A percentile compares a stretch with the other conserved stretches of the same genome.
phyloP scores from a whole-genome alignment of 2,329 filamentous ascomycete species.

The Meredithiella fracta region DNA sequence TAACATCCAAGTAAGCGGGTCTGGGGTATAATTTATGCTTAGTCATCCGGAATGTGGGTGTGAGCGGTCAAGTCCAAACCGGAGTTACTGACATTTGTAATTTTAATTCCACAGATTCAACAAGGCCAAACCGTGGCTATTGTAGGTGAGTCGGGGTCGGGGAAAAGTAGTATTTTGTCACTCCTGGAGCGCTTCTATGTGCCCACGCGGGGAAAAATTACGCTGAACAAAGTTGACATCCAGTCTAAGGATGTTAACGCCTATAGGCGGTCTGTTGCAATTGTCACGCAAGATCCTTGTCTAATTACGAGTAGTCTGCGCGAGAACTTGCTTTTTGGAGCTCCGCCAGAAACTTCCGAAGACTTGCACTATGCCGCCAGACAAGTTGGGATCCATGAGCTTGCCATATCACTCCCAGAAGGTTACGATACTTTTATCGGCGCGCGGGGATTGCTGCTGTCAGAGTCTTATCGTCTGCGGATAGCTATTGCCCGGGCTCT shows the following conservation, averaged over 20 bases:
- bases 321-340: slow-evolving; percentile 47
- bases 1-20: slow-evolving; percentile 13
- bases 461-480: slow-evolving; percentile 49
- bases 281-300: slow-evolving; percentile 40
- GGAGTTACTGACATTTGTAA: not conserved
- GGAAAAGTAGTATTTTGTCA: slow-evolving; percentile 20
- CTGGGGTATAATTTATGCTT: not conserved
- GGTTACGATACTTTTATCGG: slow-evolving; percentile 41
- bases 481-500: slow-evolving; percentile 49
- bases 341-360: not conserved
- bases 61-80: not conserved
- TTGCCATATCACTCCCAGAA: slow-evolving; percentile 51
- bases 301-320: slow-evolving; percentile 34
- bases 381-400: slow-evolving; percentile 55
- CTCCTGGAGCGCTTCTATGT: slow-evolving; percentile 19
- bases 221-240: slow-evolving; percentile 28
- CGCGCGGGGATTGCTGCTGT: slow-evolving; percentile 45
- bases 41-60: not conserved
- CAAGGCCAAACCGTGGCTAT: slow-evolving; percentile 14
- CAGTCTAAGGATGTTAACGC: slow-evolving; percentile 29
- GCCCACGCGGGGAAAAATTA: slow-evolving; percentile 26
- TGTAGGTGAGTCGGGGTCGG: slow-evolving; percentile 15
- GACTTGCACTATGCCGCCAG: slow-evolving; percentile 21
- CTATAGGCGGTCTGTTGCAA: slow-evolving; percentile 34
- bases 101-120: slow-evolving; percentile 10